Percentiles rank a stretch among this genome's conserved stretches.
These are phyloP conservation scores for Castanea sativa DNA, from an alignment of 306 rosid species.

Conservation along the genomic window DNA sequence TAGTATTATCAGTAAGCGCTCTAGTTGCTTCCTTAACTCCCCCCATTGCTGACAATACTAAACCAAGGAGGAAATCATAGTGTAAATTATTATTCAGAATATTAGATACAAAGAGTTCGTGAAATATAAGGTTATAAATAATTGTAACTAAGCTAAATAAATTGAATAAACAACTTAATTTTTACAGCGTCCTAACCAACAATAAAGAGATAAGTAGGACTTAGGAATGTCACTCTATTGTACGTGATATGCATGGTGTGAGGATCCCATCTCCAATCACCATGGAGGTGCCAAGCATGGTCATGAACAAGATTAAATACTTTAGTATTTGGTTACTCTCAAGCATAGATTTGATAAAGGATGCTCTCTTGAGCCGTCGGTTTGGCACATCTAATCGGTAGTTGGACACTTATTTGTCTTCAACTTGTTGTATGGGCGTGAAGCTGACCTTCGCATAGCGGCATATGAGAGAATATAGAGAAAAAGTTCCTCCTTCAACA, in stretches of 20 bases:
- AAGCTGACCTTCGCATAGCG: conserved; percentile 28
- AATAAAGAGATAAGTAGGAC: no score
- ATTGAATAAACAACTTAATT: no score
- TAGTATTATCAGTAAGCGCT: conserved; percentile 1
- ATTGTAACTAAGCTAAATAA: no score
- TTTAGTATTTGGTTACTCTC: conserved; percentile 24
- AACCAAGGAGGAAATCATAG: neutral
- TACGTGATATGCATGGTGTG: conserved; percentile 9
- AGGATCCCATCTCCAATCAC: conserved; percentile 42
- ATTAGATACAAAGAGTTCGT: neutral
- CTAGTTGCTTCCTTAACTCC: conserved; percentile 17
- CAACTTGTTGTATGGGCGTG: conserved; percentile 23
- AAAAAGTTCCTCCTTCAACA: neutral
- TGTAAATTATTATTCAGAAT: neutral
- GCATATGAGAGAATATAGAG: conserved; percentile 25
- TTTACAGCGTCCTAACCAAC: no score
- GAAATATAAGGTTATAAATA: no score
- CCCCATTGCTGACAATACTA: conserved; percentile 27
- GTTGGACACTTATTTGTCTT: conserved; percentile 34
- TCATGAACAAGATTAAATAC: conserved; percentile 13
- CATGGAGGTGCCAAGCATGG: conserved; percentile 46
- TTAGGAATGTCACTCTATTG: no score
- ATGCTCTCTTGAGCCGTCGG: conserved; percentile 1
- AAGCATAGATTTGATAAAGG: conserved; percentile 11
- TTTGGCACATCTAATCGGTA: conserved; percentile 21